Conservation (phyloP, 192 early-diverging fungal genomes). For the Bifiguratus adelaidae region DNA sequence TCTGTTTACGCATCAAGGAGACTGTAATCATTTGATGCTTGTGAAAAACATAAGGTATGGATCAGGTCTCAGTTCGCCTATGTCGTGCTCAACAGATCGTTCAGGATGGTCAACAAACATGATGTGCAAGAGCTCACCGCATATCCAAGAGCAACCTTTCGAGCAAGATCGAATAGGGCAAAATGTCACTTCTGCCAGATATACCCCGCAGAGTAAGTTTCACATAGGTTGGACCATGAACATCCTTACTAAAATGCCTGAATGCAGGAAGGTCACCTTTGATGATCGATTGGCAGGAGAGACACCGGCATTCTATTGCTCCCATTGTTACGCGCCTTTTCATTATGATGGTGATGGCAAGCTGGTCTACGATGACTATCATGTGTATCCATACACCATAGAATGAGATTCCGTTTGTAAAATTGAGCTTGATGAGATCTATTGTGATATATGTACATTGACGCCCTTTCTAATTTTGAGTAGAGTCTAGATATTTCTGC, state of each 20-base stretch:
- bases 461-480: too few relatives aligned
- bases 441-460: too few relatives aligned
- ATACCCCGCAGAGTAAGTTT: constrained; percentile 32
- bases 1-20: constrained; percentile 65
- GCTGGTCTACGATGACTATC: background rate
- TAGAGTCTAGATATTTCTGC: constrained; percentile 24
- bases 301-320: constrained; percentile 61
- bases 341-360: constrained; percentile 49
- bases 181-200: constrained; percentile 54
- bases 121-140: constrained; percentile 38
- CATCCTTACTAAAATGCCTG: constrained; percentile 1
- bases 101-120: constrained; percentile 11
- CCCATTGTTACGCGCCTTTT: constrained; percentile 57
- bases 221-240: background rate
- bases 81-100: background rate
- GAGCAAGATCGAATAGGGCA: constrained; percentile 34
- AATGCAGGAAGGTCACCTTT: constrained; percentile 38
- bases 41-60: constrained; percentile 51
- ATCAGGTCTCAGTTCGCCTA: constrained; percentile 1
- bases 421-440: too few relatives aligned
- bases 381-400: background rate
- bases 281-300: constrained; percentile 60
- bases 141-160: constrained; percentile 47
- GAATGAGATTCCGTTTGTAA: too few relatives aligned
- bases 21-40: constrained; percentile 66